Evolutionary conservation across 495 filamentous ascomycete genomes (phyloP).

Genomic region (Astrocystis sublimbata): DNA sequence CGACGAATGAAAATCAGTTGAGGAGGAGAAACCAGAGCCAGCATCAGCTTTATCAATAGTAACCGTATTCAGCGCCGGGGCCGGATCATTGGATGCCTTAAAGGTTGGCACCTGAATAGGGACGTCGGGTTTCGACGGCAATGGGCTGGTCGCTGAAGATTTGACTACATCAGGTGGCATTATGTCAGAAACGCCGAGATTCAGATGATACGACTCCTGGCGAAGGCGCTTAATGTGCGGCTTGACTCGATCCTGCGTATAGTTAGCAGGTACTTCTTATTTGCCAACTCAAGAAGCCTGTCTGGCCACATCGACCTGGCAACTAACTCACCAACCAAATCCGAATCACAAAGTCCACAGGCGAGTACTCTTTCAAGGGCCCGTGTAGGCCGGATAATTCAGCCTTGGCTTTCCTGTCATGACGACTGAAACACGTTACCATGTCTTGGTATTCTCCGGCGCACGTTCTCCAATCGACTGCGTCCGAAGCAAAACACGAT

Average conservation of each 20-base stretch:
- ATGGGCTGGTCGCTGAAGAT: neutral
- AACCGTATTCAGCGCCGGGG: neutral
- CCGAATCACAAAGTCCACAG: neutral
- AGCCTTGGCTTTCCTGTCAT: neutral
- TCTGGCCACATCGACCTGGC: neutral
- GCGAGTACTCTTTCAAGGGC: neutral
- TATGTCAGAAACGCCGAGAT: neutral
- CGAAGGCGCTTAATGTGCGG: neutral
- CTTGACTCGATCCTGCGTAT: neutral
- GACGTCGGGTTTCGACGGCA: neutral
- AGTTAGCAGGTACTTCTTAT: slow-evolving; percentile 1
- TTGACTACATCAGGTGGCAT: neutral
- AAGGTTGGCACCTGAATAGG: neutral
- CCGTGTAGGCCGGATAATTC: neutral
- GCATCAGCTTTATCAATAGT: neutral
- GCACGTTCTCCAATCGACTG: neutral
- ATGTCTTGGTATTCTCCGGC: neutral
- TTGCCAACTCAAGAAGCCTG: too few relatives aligned
- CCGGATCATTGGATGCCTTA: neutral
- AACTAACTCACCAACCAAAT: neutral
- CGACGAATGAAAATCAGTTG: neutral
- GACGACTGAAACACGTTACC: neutral
- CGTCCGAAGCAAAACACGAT: slow-evolving; percentile 1
- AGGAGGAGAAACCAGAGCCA: neutral
- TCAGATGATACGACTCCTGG: neutral